These are phyloP conservation scores for Abortiporus biennis DNA, from an alignment of 1,284 basidiomycete genomes.

Conservation along the genomic window DNA sequence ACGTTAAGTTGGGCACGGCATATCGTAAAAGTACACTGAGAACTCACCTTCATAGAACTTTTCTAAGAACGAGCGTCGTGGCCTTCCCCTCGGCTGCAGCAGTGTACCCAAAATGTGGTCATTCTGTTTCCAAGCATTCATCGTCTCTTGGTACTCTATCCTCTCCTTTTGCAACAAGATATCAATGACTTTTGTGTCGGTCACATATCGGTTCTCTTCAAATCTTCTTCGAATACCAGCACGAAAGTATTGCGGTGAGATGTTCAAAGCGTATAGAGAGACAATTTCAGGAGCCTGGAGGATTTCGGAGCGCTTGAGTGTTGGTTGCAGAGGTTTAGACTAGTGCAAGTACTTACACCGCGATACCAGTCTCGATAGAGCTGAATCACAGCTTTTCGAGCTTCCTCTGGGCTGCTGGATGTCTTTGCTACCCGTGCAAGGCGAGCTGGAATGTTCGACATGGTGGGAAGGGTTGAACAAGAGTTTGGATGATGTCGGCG, in stretches of 20 bases:
- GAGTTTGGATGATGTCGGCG: constrained; percentile 4
- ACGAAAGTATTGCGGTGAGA: constrained; percentile 78
- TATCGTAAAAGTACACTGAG: not conserved
- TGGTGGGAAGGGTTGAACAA: constrained; percentile 23
- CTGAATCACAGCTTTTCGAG: constrained; percentile 65
- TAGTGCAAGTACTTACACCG: constrained; percentile 48
- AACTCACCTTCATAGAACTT: constrained; percentile 79
- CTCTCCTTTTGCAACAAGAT: constrained; percentile 83
- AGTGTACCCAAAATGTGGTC: constrained; percentile 71
- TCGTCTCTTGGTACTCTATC: constrained; percentile 91
- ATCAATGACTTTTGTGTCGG: constrained; percentile 83
- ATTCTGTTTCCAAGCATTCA: constrained; percentile 91
- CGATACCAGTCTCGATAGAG: constrained; percentile 94
- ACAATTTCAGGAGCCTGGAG: constrained; percentile 88
- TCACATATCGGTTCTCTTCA: constrained; percentile 81
- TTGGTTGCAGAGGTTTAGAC: not conserved
- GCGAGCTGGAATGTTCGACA: constrained; percentile 90
- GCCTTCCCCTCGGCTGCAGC: constrained; percentile 42
- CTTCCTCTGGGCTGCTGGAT: constrained; percentile 60
- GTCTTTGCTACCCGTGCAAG: constrained; percentile 68
- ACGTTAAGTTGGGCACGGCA: not conserved
- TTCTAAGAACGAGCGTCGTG: constrained; percentile 70
- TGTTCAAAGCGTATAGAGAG: constrained; percentile 78
- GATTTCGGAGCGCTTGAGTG: not conserved
- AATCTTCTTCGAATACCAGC: constrained; percentile 85